Percentiles rank a stretch among this genome's conserved stretches.
These are phyloP conservation scores for Podila horticola DNA, from an alignment of 192 early-diverging fungal species.

Conservation along the genomic window DNA sequence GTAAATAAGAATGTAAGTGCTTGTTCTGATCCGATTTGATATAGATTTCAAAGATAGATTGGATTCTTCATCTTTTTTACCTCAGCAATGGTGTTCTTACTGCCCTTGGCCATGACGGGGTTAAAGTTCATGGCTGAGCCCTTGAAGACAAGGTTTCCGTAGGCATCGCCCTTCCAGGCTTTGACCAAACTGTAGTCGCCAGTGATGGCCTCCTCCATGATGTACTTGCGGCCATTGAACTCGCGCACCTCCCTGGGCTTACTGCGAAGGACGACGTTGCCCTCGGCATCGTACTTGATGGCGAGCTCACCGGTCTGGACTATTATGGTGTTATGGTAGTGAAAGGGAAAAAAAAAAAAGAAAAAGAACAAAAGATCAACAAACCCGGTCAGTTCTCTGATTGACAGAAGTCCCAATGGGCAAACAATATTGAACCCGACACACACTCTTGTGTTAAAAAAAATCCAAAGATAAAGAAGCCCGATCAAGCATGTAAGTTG, in stretches of 20 bases:
- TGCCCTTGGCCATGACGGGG: constrained; percentile 78
- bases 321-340: constrained; percentile 3
- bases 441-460: background rate
- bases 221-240: constrained; percentile 72
- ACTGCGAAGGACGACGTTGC: constrained; percentile 63
- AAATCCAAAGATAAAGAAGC: too few species aligned
- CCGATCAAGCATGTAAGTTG: too few species aligned
- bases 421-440: background rate
- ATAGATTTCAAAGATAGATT: too few species aligned
- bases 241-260: constrained; percentile 72
- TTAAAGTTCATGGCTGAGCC: constrained; percentile 83
- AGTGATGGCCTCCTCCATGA: constrained; percentile 82
- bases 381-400: background rate
- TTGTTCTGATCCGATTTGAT: too few species aligned
- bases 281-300: constrained; percentile 74
- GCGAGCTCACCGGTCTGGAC: constrained; percentile 77
- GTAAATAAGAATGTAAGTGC: too few species aligned
- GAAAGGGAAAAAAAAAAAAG: background rate
- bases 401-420: background rate
- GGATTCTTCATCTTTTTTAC: background rate
- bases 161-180: constrained; percentile 86
- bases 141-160: constrained; percentile 81
- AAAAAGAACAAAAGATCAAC: background rate
- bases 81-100: constrained; percentile 80
- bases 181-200: constrained; percentile 83